phyloP scores from a whole-genome alignment of 2,329 filamentous ascomycete species.

The Hypomyces rosellus region DNA sequence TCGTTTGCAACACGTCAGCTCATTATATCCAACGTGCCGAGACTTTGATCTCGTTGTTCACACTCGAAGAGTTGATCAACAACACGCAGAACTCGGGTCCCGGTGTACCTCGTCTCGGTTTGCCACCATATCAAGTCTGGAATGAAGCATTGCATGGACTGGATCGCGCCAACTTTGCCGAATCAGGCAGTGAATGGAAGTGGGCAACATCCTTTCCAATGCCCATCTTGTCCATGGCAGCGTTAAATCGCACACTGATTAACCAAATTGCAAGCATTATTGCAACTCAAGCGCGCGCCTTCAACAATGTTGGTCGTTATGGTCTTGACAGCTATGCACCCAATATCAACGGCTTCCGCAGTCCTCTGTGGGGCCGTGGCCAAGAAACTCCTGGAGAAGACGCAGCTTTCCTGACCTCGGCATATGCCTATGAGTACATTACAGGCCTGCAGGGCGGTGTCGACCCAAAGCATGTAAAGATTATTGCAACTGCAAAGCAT shows the following conservation, averaged over 20 bases:
- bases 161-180: constrained; percentile 30
- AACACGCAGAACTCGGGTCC: constrained; percentile 26
- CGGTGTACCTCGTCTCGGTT: constrained; percentile 48
- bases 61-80: constrained; percentile 26
- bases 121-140: constrained; percentile 56
- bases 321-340: constrained; percentile 57
- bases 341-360: constrained; percentile 59
- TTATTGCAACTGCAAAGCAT: constrained; percentile 53
- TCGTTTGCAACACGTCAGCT: constrained; percentile 23
- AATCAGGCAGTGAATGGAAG: constrained; percentile 31
- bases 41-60: constrained; percentile 26
- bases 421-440: constrained; percentile 43
- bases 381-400: constrained; percentile 55
- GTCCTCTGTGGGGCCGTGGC: constrained; percentile 56
- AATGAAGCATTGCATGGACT: constrained; percentile 57
- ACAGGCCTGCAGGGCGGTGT: constrained; percentile 33
- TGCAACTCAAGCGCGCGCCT: constrained; percentile 56
- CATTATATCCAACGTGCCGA: constrained; percentile 21
- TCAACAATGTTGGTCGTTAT: constrained; percentile 51
- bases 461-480: constrained; percentile 21
- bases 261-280: constrained; percentile 31
- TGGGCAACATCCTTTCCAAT: constrained; percentile 60
- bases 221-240: constrained; percentile 52
- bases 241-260: constrained; percentile 26
- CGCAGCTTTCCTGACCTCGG: constrained; percentile 24